Evolutionary conservation across 805 yeast species (phyloP), one percentile per base, ranked within the genome.

Genomic region (Wickerhamomyces silvicola): DNA sequence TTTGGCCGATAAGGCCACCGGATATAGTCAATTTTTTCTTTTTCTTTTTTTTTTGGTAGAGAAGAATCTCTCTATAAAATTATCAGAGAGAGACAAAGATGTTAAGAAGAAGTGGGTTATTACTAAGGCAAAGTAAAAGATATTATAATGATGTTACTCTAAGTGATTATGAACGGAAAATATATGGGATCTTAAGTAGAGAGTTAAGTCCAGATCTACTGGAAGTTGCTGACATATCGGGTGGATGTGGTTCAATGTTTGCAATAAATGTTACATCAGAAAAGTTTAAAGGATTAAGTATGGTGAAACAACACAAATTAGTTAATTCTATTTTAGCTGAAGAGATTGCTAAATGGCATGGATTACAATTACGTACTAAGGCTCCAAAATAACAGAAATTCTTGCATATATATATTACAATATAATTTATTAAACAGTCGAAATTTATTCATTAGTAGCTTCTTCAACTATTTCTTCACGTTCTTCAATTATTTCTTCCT

Each of bases 161-260:
- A n/a, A 78, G 67, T 39, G 76, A 67, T 12, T 78, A 79, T 48
- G 95, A 87, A 56, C 54, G 62, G 31, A 66, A 78, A 52, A 71
- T 87, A 17, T 78, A 63, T 48, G 59, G 66, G 17, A 75, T 75
- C 35, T 62, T 87, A 24, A 48, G 65, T 9, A 56, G 64, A 16
- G 68, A 68, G 33, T 71, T 90, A 29, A 43, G 62, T 6, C 97
- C 98, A 2, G 55, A 60, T 19, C 59, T 57, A 22, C 60, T 88
- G 28, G 66, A 68, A 18, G 97, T 90, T 6, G 65, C 68, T 42
- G 97, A 90, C 53, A 77, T 90, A 7, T 79, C 92, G 18, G 97
- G 90, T 13, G 98, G 98, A 1, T 92, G 98, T 60, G 98, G 98
- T 1, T 87, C 97, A 6, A 92, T 92, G 98, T 92, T 86, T 60